A percentile compares a stretch with the other conserved stretches of the same genome.
These are phyloP conservation scores for Ascochyta viciae-villosae DNA, from an alignment of 2,329 filamentous ascomycete species.

Conservation along the genomic window DNA sequence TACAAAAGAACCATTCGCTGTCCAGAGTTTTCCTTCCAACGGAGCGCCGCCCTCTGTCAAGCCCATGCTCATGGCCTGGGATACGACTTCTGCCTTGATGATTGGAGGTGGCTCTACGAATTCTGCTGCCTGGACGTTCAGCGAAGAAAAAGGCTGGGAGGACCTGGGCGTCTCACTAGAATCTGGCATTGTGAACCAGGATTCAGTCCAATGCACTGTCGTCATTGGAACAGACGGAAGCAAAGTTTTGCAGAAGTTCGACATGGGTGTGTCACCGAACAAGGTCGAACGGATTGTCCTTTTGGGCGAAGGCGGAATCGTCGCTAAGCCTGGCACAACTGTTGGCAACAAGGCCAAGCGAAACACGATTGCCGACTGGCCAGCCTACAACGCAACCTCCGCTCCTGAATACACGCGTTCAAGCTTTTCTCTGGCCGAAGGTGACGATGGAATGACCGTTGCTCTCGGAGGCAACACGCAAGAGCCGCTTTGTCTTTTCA, in stretches of 20 bases:
- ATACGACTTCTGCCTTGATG: slow-evolving; percentile 72
- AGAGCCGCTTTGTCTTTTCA: slow-evolving; percentile 77
- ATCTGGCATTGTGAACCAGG: slow-evolving; percentile 65
- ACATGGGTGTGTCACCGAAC: slow-evolving; percentile 78
- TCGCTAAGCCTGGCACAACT: slow-evolving; percentile 57
- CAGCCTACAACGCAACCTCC: slow-evolving; percentile 76
- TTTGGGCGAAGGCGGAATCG: slow-evolving; percentile 63
- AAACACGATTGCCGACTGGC: slow-evolving; percentile 71
- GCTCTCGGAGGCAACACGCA: slow-evolving; percentile 74
- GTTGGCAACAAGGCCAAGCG: slow-evolving; percentile 57
- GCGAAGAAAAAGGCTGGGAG: slow-evolving; percentile 68
- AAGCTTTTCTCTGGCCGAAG: slow-evolving; percentile 76
- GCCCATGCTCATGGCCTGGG: slow-evolving; percentile 79
- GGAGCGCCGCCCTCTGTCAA: slow-evolving; percentile 67
- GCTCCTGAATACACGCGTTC: slow-evolving; percentile 71
- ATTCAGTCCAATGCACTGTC: slow-evolving; percentile 67
- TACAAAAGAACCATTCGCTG: slow-evolving; percentile 68
- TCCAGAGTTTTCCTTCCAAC: slow-evolving; percentile 58
- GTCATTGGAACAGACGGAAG: slow-evolving; percentile 77
- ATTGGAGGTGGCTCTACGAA: slow-evolving; percentile 75
- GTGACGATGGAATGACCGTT: slow-evolving; percentile 71
- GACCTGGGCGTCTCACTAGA: slow-evolving; percentile 70
- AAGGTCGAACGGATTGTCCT: slow-evolving; percentile 74
- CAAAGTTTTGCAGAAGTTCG: slow-evolving; percentile 79
- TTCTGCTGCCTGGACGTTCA: slow-evolving; percentile 75